Evolutionary conservation across 139 green algal genomes (phyloP).

Genomic region (Micromonas pusilla): DNA sequence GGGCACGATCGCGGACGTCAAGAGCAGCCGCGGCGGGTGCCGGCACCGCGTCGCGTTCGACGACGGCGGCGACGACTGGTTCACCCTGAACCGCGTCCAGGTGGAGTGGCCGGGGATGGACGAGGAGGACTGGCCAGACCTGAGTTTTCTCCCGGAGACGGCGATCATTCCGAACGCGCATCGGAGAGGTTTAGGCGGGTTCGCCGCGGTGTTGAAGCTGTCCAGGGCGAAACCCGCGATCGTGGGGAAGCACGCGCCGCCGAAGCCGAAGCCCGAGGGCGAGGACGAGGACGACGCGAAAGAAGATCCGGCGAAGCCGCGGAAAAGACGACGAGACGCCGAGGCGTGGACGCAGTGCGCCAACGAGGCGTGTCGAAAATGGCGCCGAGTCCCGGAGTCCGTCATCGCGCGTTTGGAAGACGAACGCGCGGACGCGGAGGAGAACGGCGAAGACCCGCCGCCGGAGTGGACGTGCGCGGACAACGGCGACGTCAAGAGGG

Average conservation of each 20-base stretch:
- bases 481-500: neutral
- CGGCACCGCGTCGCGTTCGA: neutral
- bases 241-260: neutral
- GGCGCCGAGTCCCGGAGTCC: neutral
- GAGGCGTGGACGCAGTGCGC: neutral
- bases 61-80: neutral
- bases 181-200: too few species aligned
- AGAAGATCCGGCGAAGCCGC: neutral
- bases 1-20: neutral
- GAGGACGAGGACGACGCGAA: neutral
- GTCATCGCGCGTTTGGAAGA: neutral
- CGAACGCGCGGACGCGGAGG: neutral
- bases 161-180: neutral
- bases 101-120: neutral
- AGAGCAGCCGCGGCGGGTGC: neutral
- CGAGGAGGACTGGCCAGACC: neutral
- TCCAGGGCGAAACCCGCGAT: neutral
- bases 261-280: neutral
- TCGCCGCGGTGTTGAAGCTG: neutral
- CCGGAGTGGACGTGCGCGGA: neutral
- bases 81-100: neutral
- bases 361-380: neutral
- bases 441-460: neutral
- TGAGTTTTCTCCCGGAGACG: neutral
- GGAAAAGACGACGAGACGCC: neutral